Conservation (phyloP, 1,139 yeast species). For the Hemisphaericaspora subhashii region DNA sequence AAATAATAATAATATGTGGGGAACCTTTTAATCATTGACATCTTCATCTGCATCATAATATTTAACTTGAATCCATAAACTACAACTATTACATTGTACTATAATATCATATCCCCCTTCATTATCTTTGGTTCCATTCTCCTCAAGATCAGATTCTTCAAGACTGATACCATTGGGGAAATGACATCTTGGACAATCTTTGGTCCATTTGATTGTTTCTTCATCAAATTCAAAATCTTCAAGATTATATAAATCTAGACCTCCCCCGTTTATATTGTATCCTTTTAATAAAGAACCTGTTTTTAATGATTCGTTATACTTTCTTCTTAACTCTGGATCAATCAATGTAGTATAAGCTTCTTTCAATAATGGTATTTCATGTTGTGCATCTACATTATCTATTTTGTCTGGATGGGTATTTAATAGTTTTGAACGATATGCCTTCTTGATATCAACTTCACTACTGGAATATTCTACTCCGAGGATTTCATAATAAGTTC, state of each 20-base stretch:
- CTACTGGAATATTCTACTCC: conserved; percentile 30
- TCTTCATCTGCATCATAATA: conserved; percentile 44
- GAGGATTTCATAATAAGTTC: conserved; percentile 52
- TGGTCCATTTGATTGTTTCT: conserved; percentile 36
- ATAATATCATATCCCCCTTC: conserved; percentile 64
- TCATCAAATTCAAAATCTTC: conserved; percentile 53
- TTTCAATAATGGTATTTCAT: conserved; percentile 45
- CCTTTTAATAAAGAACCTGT: conserved; percentile 47
- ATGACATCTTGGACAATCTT: conserved; percentile 75
- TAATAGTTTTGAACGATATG: conserved; percentile 62
- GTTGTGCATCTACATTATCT: conserved; percentile 12
- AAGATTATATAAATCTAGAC: conserved; percentile 63
- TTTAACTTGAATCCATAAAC: conserved; percentile 77
- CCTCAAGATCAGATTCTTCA: conserved; percentile 58
- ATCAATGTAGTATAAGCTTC: conserved; percentile 59
- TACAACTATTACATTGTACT: conserved; percentile 78
- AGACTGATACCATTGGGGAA: conserved; percentile 53
- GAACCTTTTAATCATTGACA: no score
- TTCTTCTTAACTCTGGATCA: conserved; percentile 34
- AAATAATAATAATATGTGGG: neutral
- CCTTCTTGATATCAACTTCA: conserved; percentile 48
- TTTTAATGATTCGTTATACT: conserved; percentile 50
- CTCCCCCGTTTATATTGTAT: conserved; percentile 56
- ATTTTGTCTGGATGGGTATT: conserved; percentile 76
- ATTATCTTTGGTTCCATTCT: conserved; percentile 49